These are phyloP conservation scores for Polygonum maritimum DNA, from an alignment of 148 eudicot species.

Conservation along the genomic window DNA sequence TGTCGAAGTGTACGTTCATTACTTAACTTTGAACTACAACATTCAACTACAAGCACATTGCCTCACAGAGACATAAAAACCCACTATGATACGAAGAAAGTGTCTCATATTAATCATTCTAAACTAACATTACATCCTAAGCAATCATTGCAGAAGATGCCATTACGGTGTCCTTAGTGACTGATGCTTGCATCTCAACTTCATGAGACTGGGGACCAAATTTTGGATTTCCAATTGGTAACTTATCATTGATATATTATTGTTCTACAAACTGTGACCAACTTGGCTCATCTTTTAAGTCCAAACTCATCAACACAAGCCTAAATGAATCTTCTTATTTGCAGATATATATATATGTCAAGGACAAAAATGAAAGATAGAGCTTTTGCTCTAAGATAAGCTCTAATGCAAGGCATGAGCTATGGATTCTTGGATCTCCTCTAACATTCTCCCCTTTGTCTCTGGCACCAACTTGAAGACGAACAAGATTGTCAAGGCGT, in stretches of 20 bases:
- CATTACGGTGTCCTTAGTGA: too few species aligned
- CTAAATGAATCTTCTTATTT: background rate
- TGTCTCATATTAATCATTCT: too few species aligned
- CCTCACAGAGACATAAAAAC: too few species aligned
- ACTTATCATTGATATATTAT: too few species aligned
- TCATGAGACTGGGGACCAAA: background rate
- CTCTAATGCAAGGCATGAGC: background rate
- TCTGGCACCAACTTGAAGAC: slow-evolving; percentile 19
- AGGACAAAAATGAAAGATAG: background rate
- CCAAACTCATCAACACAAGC: background rate
- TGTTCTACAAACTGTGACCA: background rate
- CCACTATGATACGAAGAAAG: too few species aligned
- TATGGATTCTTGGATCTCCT: slow-evolving; percentile 17
- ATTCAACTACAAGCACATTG: too few species aligned
- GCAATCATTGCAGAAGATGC: too few species aligned
- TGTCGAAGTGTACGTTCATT: too few species aligned
- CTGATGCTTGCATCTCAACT: too few species aligned
- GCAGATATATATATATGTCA: background rate
- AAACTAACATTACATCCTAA: too few species aligned
- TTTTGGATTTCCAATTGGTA: too few species aligned
- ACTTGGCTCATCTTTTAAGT: background rate
- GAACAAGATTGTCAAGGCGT: slow-evolving; percentile 7
- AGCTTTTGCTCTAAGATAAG: background rate
- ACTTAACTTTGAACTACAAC: too few species aligned
- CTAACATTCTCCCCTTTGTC: slow-evolving; percentile 14